Evolutionary conservation across 139 green algal species (phyloP).

Genomic region (Nannochloris sp.): DNA sequence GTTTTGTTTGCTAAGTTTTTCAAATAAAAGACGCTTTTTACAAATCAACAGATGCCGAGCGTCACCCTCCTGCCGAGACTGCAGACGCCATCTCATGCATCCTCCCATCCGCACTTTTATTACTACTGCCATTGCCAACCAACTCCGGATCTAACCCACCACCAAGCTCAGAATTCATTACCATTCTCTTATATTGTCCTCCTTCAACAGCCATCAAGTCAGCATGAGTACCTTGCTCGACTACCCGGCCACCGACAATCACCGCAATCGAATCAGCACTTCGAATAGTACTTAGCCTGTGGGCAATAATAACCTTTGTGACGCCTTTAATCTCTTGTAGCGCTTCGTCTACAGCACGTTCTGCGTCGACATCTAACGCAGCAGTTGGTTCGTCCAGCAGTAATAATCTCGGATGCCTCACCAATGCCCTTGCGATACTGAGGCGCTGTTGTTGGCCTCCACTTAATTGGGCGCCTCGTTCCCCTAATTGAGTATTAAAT

Average conservation of each 20-base stretch:
- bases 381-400: conserved; percentile 66
- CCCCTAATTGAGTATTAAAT: conserved; percentile 54
- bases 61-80: too few species aligned
- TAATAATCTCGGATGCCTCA: conserved; percentile 61
- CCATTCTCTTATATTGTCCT: conserved; percentile 40
- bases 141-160: not conserved
- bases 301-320: conserved; percentile 85
- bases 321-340: conserved; percentile 35
- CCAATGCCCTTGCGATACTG: conserved; percentile 70
- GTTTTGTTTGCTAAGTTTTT: not conserved
- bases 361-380: conserved; percentile 63
- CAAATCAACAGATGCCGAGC: too few species aligned
- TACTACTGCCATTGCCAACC: not conserved
- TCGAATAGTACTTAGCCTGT: conserved; percentile 82
- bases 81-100: too few species aligned
- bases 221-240: conserved; percentile 47
- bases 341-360: conserved; percentile 41
- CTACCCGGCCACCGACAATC: conserved; percentile 38
- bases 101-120: not conserved
- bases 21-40: too few species aligned
- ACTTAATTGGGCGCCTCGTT: conserved; percentile 39
- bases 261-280: conserved; percentile 72
- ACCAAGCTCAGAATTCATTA: conserved; percentile 8
- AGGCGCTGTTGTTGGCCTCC: conserved; percentile 70
- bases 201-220: conserved; percentile 36